Base-by-base conservation (phyloP, 768 basidiomycete genomes). In the Phlebiopsis flavidoalba region DNA sequence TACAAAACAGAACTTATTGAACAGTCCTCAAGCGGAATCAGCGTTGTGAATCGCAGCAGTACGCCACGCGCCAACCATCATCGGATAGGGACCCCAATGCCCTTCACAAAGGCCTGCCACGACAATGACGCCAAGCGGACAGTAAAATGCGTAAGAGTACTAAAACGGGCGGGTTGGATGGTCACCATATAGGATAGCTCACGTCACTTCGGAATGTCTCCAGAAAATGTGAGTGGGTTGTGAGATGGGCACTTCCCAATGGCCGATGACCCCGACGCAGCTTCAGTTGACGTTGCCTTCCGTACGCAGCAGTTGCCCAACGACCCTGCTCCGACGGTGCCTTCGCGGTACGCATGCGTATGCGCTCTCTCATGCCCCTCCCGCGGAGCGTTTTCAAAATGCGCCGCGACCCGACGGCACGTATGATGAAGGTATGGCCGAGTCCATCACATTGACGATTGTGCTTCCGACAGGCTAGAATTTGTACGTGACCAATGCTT, bases 241-340 rank as follows among this genome's bases (percentile, higher is more conserved):
- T 3, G 35, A 51, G 36, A 53, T 40, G 56, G 19, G 19, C 24
- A 36, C n/a, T 60, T 6, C 21, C 45, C n/a, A n/a, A 17, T 35
- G 46, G 3, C 58, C 46, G 48, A 55, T 37, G 40, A 55, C 53
- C n/a, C n/a, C 49, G 60, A 60, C 24, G 24, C 7, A 55, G 57
- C n/a, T 54, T 51, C 57, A 62, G n/a, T 48, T 62, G 17, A 57
- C 26, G 35, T 24, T 60, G 35, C 6, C 26, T 52, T 48, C 53
- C 46, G 19, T 17, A 2, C 33, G 12, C 51, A 91, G 89, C 69
- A n/a, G 89, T 91, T 66, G 89, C 89, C 6, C 86, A 87, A 68
- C 76, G 85, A 50, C 89, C 89, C 4, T 91, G 89, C 67, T 85
- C 88, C n/a, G 24, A 91, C 89, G n/a, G 1, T 91, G 89, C 68